phyloP scores from a whole-genome alignment of 768 basidiomycete species.

The Plicaturopsis crispa region DNA sequence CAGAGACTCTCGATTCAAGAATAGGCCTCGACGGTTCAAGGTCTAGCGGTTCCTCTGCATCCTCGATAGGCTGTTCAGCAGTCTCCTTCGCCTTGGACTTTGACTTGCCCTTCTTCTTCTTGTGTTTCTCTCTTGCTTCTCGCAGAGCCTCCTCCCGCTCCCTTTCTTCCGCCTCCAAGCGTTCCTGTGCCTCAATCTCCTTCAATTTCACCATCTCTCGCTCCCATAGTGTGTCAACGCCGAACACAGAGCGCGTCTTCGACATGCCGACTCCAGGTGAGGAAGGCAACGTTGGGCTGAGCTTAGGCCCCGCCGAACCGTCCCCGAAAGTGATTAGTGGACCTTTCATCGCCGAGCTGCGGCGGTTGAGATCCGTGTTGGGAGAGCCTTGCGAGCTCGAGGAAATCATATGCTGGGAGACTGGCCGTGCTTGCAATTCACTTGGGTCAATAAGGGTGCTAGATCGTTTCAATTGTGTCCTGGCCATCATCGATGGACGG shows the following conservation, averaged over 20 bases:
- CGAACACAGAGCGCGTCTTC: slow-evolving; percentile 77
- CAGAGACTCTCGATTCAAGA: slow-evolving; percentile 11
- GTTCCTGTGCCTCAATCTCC: slow-evolving; percentile 67
- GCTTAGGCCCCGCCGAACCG: too few species aligned
- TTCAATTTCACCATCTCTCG: slow-evolving; percentile 76
- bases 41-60: slow-evolving; percentile 12
- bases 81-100: slow-evolving; percentile 42
- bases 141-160: slow-evolving; percentile 37
- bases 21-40: background rate
- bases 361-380: too few species aligned
- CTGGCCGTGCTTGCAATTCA: slow-evolving; percentile 43
- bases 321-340: too few species aligned
- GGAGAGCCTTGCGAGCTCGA: slow-evolving; percentile 31
- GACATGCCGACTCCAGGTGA: too few species aligned
- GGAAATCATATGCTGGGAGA: slow-evolving; percentile 35
- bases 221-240: slow-evolving; percentile 91
- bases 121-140: slow-evolving; percentile 25
- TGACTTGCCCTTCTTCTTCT: slow-evolving; percentile 33
- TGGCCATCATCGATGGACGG: slow-evolving; percentile 90
- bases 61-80: slow-evolving; percentile 5
- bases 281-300: too few species aligned
- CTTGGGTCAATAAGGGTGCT: slow-evolving; percentile 73
- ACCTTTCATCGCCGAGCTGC: slow-evolving; percentile 18
- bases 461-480: slow-evolving; percentile 42
- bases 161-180: slow-evolving; percentile 44